Conservation (phyloP, 2,329 filamentous ascomycete genomes). For the Epicoccum nigrum region DNA sequence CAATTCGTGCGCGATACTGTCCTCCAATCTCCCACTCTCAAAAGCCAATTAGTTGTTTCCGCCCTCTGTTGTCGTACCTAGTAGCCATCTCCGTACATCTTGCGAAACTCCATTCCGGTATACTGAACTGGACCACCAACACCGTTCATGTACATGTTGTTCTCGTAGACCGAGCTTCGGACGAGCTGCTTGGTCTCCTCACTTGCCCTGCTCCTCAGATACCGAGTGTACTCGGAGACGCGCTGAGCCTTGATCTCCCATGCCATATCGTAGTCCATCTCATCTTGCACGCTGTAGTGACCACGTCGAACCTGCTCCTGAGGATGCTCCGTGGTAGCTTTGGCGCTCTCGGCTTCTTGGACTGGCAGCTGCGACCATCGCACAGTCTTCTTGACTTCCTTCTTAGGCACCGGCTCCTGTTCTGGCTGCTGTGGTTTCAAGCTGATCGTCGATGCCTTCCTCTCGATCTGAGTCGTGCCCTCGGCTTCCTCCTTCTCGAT, state of each 20-base stretch:
- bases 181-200: constrained; percentile 13
- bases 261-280: constrained; percentile 15
- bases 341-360: neutral
- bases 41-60: too few relatives aligned
- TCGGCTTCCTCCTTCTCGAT: constrained; percentile 27
- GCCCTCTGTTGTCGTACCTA: neutral
- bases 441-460: constrained; percentile 11
- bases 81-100: neutral
- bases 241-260: constrained; percentile 30
- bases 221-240: constrained; percentile 28
- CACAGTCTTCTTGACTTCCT: constrained; percentile 5
- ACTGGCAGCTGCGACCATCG: constrained; percentile 2
- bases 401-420: constrained; percentile 2
- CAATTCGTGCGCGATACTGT: neutral
- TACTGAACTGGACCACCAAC: neutral
- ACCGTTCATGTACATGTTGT: neutral
- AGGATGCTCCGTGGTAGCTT: neutral
- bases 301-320: neutral
- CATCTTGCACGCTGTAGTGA: neutral
- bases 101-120: neutral
- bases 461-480: constrained; percentile 9
- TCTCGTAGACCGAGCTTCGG: constrained; percentile 1
- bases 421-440: constrained; percentile 7
- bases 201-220: constrained; percentile 27
- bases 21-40: too few relatives aligned